Conservation (phyloP, 352 stramenopile species). For the Globisporangium echinulatum region DNA sequence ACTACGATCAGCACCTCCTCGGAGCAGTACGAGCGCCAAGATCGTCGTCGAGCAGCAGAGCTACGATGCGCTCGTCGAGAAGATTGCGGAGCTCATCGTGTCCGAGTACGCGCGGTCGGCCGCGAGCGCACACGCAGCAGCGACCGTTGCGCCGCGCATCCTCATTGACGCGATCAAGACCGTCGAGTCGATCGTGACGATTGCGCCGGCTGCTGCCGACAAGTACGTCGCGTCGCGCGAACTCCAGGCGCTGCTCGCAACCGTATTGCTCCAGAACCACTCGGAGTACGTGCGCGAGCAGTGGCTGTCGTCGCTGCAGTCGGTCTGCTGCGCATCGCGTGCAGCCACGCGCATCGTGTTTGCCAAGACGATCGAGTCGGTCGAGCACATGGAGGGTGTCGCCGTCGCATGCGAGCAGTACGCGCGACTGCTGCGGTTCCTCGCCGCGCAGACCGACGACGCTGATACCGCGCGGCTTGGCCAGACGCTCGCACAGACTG, state of each 20-base stretch:
- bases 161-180: constrained; percentile 83
- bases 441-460: constrained; percentile 48
- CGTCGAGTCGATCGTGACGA: constrained; percentile 70
- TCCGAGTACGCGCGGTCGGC: constrained; percentile 52
- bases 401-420: constrained; percentile 65
- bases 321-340: constrained; percentile 48
- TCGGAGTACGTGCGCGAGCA: constrained; percentile 80
- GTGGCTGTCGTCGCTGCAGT: constrained; percentile 77
- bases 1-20: no score
- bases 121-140: constrained; percentile 17
- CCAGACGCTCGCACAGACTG: constrained; percentile 37
- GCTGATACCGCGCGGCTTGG: constrained; percentile 30
- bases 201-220: constrained; percentile 50
- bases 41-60: constrained; percentile 49
- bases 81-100: constrained; percentile 74
- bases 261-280: constrained; percentile 54
- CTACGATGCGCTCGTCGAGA: constrained; percentile 67
- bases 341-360: constrained; percentile 43
- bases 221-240: constrained; percentile 54
- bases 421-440: constrained; percentile 56
- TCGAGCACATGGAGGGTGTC: constrained; percentile 59
- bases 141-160: constrained; percentile 58
- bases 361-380: constrained; percentile 58
- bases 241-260: constrained; percentile 36
- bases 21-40: constrained; percentile 20